A percentile compares a stretch with the other conserved stretches of the same genome.
Evolutionary conservation across 2,329 filamentous ascomycete species (phyloP).

Genomic region (Aspergillus latus): DNA sequence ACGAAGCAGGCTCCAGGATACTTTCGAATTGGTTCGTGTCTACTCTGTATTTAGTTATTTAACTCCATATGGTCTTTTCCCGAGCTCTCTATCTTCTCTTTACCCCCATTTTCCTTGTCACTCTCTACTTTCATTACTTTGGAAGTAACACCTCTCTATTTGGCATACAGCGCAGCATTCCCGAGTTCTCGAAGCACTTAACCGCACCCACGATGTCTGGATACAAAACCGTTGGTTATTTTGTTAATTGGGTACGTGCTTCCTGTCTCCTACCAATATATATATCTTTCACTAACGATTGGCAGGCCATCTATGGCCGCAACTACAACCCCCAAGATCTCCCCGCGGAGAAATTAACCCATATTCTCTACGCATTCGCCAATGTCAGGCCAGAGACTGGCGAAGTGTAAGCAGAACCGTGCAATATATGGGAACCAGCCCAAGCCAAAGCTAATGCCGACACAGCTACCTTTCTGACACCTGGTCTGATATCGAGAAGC

Average conservation of each 20-base stretch:
- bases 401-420: slow-evolving; percentile 61
- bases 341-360: slow-evolving; percentile 76
- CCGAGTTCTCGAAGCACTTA: slow-evolving; percentile 10
- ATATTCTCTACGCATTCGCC: slow-evolving; percentile 85
- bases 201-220: slow-evolving; percentile 26
- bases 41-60: not conserved
- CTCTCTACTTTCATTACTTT: slow-evolving; percentile 17
- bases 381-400: slow-evolving; percentile 76
- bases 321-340: slow-evolving; percentile 80
- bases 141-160: slow-evolving; percentile 13
- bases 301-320: slow-evolving; percentile 75
- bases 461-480: slow-evolving; percentile 59
- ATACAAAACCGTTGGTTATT: slow-evolving; percentile 43
- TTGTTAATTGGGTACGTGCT: slow-evolving; percentile 46
- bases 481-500: slow-evolving; percentile 68
- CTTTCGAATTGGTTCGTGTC: slow-evolving; percentile 3
- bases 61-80: slow-evolving; percentile 12
- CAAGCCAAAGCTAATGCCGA: too few relatives aligned
- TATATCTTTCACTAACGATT: not conserved
- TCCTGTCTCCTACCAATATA: not conserved
- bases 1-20: slow-evolving; percentile 29
- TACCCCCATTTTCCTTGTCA: slow-evolving; percentile 9
- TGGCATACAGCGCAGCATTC: slow-evolving; percentile 13
- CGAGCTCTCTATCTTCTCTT: slow-evolving; percentile 8
- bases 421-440: not conserved